Conservation (phyloP, 352 stramenopile genomes). For the Pythium guiyangense region DNA sequence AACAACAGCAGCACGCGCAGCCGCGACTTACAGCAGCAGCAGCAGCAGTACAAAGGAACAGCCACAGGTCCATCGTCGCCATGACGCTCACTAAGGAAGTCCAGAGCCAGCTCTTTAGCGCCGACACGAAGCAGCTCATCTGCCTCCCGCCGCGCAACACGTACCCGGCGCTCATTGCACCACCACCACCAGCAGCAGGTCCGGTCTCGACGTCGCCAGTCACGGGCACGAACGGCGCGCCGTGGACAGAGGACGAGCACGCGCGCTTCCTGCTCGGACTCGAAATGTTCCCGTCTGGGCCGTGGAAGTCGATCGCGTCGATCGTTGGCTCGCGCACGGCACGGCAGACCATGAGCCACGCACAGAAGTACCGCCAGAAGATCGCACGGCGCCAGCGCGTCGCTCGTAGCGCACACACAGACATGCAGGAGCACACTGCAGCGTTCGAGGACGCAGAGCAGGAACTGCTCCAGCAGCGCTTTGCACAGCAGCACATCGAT, state of each 20-base stretch:
- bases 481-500: not conserved
- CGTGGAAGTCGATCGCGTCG: constrained; percentile 23
- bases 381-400: not conserved
- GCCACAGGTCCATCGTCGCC: not conserved
- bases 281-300: constrained; percentile 20
- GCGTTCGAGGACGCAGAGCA: not conserved
- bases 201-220: not conserved
- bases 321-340: constrained; percentile 23
- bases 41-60: constrained; percentile 5
- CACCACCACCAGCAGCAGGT: too few relatives aligned
- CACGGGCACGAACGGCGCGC: constrained; percentile 1
- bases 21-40: not conserved
- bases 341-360: constrained; percentile 60
- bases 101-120: constrained; percentile 29
- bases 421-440: constrained; percentile 15
- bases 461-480: not conserved
- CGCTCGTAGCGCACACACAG: not conserved
- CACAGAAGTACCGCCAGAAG: constrained; percentile 11
- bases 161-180: not conserved
- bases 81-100: constrained; percentile 41
- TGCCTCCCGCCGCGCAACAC: constrained; percentile 19
- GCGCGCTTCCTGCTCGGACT: constrained; percentile 21
- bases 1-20: too few relatives aligned
- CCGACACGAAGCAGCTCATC: constrained; percentile 29
- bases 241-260: constrained; percentile 16